A percentile compares a stretch with the other conserved stretches of the same genome.
Evolutionary conservation across 2,329 filamentous ascomycete species (phyloP).

Genomic region (Ophiostoma pallidulum): DNA sequence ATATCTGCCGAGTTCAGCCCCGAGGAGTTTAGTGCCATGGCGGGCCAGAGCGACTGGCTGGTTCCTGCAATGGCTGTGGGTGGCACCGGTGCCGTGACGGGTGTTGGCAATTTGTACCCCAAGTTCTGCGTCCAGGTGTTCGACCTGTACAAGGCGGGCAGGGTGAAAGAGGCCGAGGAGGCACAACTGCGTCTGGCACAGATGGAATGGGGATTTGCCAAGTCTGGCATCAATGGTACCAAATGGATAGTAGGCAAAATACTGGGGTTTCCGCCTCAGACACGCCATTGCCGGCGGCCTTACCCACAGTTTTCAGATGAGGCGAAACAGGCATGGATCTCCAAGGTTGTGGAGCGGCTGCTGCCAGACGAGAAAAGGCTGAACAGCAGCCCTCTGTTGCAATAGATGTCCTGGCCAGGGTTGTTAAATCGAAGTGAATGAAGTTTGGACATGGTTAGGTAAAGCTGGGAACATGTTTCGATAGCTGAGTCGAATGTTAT

Average conservation of each 20-base stretch:
- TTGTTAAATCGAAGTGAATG: too few species aligned
- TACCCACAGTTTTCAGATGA: slow-evolving; percentile 39
- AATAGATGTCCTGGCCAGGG: too few species aligned
- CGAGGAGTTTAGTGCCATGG: slow-evolving; percentile 54
- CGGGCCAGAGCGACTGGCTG: slow-evolving; percentile 63
- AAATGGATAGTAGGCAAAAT: slow-evolving; percentile 49
- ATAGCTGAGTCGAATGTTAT: too few species aligned
- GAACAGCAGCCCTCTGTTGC: too few species aligned
- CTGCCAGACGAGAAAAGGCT: neutral
- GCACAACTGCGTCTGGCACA: slow-evolving; percentile 42
- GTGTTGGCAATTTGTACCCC: slow-evolving; percentile 51
- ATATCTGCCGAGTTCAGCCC: slow-evolving; percentile 38
- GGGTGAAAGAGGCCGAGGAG: slow-evolving; percentile 36
- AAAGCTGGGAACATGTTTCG: too few species aligned
- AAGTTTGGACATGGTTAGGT: too few species aligned
- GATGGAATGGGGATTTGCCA: slow-evolving; percentile 47
- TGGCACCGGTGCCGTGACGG: slow-evolving; percentile 48
- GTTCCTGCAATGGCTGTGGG: slow-evolving; percentile 48
- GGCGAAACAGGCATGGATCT: slow-evolving; percentile 37
- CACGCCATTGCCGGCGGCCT: slow-evolving; percentile 42
- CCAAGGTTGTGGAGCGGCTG: slow-evolving; percentile 4
- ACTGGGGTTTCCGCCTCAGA: slow-evolving; percentile 39
- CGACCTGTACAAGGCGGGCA: slow-evolving; percentile 38
- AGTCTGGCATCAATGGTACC: slow-evolving; percentile 50
- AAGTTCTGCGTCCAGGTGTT: slow-evolving; percentile 40